Base-by-base conservation (phyloP, 2,329 filamentous ascomycete species). In the Monascus ruber region DNA sequence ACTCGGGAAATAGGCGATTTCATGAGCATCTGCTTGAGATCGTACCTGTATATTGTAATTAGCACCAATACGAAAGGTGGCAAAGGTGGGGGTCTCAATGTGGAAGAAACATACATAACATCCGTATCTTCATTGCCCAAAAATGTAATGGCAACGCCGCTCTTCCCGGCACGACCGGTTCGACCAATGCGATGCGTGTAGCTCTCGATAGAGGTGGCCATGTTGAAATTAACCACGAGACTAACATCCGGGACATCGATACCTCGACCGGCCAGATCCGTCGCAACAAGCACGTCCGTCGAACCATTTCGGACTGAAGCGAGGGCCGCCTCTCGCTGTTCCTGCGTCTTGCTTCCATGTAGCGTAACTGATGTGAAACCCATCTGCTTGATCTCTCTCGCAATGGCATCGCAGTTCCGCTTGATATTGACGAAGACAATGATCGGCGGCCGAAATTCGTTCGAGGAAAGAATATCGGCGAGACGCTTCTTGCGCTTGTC, bases 391-490 rank as follows among this genome's bases (percentile, higher is more conserved):
- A 98, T 91, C 57, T 96, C 89, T 44, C 85, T 77, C 3, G 89
- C 89, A 35, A 98, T 83, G 42, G 86, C 85, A 60, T 98, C 91
- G 69, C 89, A 96, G 69, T 96, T 96, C 52, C 88, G 84, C 68
- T 96, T 96, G 78, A 96, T 95, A 65, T 98, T 98, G 76, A 98
- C 91, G 61, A 98, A 98, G 47, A 98, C 88, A 53, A 98, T 98
- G 62, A 98, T 94, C 10, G 91, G 91, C 6, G 89, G 77, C 5
- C 76, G 72, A 64, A 88, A 96, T 48, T 87, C 81, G 49, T 80
- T 73, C 1, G 83, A 87, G 35, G 75, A 71, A 31, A 98, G 77
- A 44, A 98, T 91, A 54, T 96, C 86, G 50, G 81, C 76, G n/a
- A 98, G 79, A 2, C 91, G 83, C 66, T 93, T 93, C 79, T 98